These are phyloP conservation scores for Thelonectria olida DNA, from an alignment of 2,329 filamentous ascomycete genomes.

Conservation along the genomic window DNA sequence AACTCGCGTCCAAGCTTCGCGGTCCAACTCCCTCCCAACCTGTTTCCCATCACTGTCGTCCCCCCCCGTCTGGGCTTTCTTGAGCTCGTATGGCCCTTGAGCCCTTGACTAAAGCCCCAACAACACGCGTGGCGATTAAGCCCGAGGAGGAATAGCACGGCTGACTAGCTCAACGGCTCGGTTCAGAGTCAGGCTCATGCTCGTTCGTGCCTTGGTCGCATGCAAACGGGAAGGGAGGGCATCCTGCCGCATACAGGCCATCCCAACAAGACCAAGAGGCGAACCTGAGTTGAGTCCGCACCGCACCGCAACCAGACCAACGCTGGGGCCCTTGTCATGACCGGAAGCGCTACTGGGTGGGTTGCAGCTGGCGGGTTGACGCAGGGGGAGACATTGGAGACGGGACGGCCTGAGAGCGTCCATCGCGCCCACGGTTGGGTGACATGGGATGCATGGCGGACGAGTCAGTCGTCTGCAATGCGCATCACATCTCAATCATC, in stretches of 20 bases:
- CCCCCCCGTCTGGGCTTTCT: neutral
- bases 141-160: conserved; percentile 11
- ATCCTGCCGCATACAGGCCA: neutral
- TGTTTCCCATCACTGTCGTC: neutral
- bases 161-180: conserved; percentile 10
- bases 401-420: too few relatives aligned
- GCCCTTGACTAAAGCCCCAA: neutral
- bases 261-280: conserved; percentile 5
- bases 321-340: too few relatives aligned
- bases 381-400: conserved; percentile 32
- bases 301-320: too few relatives aligned
- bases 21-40: neutral
- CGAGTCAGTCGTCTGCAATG: neutral
- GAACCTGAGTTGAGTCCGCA: too few relatives aligned
- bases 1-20: conserved; percentile 12
- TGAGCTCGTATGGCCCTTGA: conserved; percentile 7
- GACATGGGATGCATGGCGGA: neutral
- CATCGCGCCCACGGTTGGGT: too few relatives aligned
- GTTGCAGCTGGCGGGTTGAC: conserved; percentile 38
- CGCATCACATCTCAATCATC: neutral
- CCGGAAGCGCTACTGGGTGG: too few relatives aligned
- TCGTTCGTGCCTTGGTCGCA: neutral
- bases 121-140: conserved; percentile 20
- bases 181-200: neutral
- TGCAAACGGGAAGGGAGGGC: neutral